Evolutionary conservation across 2,329 filamentous ascomycete species (phyloP).

Genomic region (Hypoxylon sp.): DNA sequence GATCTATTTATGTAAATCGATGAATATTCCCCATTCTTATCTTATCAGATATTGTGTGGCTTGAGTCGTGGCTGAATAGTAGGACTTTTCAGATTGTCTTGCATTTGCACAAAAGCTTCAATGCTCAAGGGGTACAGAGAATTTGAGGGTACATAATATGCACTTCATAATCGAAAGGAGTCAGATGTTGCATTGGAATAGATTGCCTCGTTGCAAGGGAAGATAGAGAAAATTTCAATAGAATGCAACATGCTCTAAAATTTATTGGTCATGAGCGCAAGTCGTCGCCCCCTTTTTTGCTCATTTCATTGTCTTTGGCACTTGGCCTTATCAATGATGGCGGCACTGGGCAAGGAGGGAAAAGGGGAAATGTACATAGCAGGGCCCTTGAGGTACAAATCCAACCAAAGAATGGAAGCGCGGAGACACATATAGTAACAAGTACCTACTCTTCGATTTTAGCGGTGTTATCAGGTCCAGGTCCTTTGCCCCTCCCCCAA

Average conservation of each 20-base stretch:
- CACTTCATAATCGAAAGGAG: constrained; percentile 14
- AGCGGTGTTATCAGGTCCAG: constrained; percentile 21
- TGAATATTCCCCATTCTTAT: neutral
- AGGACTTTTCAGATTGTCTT: constrained; percentile 1
- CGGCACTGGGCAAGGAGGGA: constrained; percentile 3
- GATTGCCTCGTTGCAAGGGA: constrained; percentile 27
- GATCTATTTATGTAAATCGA: neutral
- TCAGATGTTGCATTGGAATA: constrained; percentile 20
- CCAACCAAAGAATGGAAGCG: constrained; percentile 11
- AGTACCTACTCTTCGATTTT: constrained; percentile 8
- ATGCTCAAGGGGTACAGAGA: constrained; percentile 1
- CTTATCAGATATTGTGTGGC: constrained; percentile 6
- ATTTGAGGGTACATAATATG: neutral
- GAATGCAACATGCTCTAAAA: constrained; percentile 16
- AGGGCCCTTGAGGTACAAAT: constrained; percentile 11
- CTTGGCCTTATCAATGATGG: constrained; percentile 22
- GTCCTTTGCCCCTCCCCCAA: constrained; percentile 30
- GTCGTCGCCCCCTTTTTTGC: constrained; percentile 12
- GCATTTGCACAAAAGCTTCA: neutral
- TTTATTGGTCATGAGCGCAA: constrained; percentile 11
- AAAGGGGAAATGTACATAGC: constrained; percentile 9
- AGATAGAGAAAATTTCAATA: constrained; percentile 18
- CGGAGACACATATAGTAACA: neutral
- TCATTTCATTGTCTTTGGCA: constrained; percentile 18
- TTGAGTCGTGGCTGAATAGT: constrained; percentile 4